Percentiles rank a stretch among this genome's conserved stretches.
Conservation (phyloP, 805 yeast species). For the Saturnispora diversa region DNA sequence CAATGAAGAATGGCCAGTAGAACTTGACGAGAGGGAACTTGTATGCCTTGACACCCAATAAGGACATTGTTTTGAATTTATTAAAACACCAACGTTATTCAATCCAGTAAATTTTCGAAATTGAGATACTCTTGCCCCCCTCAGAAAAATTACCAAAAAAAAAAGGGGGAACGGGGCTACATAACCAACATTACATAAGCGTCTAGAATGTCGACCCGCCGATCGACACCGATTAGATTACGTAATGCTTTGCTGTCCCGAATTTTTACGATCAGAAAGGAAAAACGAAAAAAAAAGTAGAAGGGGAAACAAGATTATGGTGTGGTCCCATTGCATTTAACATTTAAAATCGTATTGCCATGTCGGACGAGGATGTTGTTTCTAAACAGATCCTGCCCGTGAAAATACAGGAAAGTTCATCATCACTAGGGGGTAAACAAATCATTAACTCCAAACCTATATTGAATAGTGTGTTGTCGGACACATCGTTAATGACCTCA, state of each 20-base stretch:
- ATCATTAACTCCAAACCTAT: slow-evolving; percentile 3
- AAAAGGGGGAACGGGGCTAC: background rate
- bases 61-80: slow-evolving; percentile 23
- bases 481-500: background rate
- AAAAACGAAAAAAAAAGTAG: too few relatives aligned
- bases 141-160: background rate
- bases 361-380: too few relatives aligned
- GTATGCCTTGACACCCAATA: slow-evolving; percentile 31
- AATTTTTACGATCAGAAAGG: background rate
- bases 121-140: too few relatives aligned
- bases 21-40: slow-evolving; percentile 43
- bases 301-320: too few relatives aligned
- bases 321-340: too few relatives aligned
- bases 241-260: background rate
- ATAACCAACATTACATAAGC: slow-evolving; percentile 4
- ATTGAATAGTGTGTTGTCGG: background rate
- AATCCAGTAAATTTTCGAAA: too few relatives aligned
- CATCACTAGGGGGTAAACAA: too few relatives aligned
- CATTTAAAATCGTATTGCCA: too few relatives aligned
- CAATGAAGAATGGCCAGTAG: slow-evolving; percentile 85
- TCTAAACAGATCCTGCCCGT: too few relatives aligned
- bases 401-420: too few relatives aligned
- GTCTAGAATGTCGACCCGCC: background rate
- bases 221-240: too few relatives aligned
- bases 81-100: too few relatives aligned